Percentiles rank a stretch among this genome's conserved stretches.
Conservation (phyloP, 1,284 basidiomycete species). For the Cryptococcus sp. region DNA sequence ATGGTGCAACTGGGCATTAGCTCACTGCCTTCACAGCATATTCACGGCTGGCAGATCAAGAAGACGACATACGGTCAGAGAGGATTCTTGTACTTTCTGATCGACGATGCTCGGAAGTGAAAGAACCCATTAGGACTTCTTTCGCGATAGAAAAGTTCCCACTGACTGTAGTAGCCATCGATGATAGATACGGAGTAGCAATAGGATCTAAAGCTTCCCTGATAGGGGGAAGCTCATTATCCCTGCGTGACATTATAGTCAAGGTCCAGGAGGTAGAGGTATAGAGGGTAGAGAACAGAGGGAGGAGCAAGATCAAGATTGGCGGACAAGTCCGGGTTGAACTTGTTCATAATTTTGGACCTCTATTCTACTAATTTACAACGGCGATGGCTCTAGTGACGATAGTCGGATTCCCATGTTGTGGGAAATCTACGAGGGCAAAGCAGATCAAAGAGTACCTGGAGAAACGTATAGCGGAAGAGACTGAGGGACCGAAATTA, state of each 20-base stretch:
- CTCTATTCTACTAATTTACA: neutral
- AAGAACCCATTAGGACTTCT: conserved; percentile 44
- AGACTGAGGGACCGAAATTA: conserved; percentile 53
- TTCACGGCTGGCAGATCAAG: neutral
- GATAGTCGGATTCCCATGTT: conserved; percentile 81
- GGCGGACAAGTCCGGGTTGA: too few species aligned
- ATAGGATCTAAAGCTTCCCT: conserved; percentile 35
- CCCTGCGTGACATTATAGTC: neutral
- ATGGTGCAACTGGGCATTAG: conserved; percentile 65
- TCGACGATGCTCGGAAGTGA: conserved; percentile 36
- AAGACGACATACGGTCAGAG: conserved; percentile 39
- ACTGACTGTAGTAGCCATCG: conserved; percentile 14
- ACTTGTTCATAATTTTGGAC: too few species aligned
- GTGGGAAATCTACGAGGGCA: conserved; percentile 77
- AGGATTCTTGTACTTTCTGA: conserved; percentile 44
- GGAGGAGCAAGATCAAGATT: neutral
- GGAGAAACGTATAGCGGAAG: conserved; percentile 54
- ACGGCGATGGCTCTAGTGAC: conserved; percentile 83
- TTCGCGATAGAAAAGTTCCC: conserved; percentile 41
- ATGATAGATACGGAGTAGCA: conserved; percentile 26
- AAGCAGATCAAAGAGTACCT: conserved; percentile 63
- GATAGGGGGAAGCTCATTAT: conserved; percentile 13
- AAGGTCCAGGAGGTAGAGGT: neutral
- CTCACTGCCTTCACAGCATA: neutral
- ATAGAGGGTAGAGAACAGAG: neutral